Evolutionary conservation across 73 alveolate species (phyloP).

Genomic region (Effrenium voratum): DNA sequence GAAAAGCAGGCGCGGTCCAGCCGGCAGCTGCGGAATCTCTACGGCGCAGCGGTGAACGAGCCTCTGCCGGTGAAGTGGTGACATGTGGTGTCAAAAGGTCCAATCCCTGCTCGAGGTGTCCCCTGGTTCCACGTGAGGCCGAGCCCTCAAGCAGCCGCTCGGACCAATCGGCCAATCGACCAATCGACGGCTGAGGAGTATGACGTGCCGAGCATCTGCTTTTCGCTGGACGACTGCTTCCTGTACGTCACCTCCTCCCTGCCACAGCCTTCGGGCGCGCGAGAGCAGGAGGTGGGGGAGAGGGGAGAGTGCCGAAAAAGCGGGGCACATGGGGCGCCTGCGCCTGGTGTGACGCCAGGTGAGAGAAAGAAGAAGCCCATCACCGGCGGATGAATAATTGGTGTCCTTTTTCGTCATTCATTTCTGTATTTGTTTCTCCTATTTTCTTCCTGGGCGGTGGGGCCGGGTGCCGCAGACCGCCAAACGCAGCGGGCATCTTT

Average conservation of each 20-base stretch:
- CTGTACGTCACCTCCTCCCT: constrained; percentile 68
- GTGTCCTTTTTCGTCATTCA: too few species aligned
- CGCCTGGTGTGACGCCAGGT: too few species aligned
- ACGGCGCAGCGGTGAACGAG: constrained; percentile 75
- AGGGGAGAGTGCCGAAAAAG: not conserved
- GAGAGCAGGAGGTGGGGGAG: constrained; percentile 24
- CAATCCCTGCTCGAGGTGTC: not conserved
- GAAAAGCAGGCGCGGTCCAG: constrained; percentile 57
- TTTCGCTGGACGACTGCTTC: constrained; percentile 80
- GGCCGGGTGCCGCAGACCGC: too few species aligned
- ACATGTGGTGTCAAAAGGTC: not conserved
- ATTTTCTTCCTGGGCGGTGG: too few species aligned
- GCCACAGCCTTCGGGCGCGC: constrained; percentile 60
- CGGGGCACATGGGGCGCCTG: too few species aligned
- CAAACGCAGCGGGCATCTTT: too few species aligned
- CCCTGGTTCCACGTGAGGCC: not conserved
- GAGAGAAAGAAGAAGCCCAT: too few species aligned
- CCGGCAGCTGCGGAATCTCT: constrained; percentile 75
- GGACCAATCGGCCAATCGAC: not conserved
- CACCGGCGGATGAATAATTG: too few species aligned
- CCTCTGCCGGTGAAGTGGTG: not conserved
- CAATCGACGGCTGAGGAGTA: constrained; percentile 7
- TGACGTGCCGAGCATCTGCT: constrained; percentile 72
- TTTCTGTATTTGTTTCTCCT: too few species aligned
- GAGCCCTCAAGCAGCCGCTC: too few species aligned